Evolutionary conservation across 495 filamentous ascomycete genomes (phyloP).

Genomic region (Stereocaulon alpinum): DNA sequence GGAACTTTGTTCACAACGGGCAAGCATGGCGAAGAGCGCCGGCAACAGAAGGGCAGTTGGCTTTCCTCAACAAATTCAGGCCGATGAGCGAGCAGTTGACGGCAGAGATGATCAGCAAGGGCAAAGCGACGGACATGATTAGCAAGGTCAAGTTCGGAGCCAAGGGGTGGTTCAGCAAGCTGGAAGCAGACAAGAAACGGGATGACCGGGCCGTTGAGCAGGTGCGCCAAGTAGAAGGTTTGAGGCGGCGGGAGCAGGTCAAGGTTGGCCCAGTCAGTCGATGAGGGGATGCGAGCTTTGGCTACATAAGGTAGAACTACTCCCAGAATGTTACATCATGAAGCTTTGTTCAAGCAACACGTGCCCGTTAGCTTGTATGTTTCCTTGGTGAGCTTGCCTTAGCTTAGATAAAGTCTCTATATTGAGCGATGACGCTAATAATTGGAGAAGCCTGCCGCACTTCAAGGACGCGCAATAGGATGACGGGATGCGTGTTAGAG

Average conservation of each 20-base stretch:
- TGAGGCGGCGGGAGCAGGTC: conserved; percentile 43
- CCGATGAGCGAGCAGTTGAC: conserved; percentile 44
- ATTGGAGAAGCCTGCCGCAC: background rate
- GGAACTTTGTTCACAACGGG: conserved; percentile 15
- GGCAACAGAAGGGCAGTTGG: conserved; percentile 59
- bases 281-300: background rate
- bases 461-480: background rate
- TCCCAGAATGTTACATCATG: no score
- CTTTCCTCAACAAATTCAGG: conserved; percentile 59
- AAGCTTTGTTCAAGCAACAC: background rate
- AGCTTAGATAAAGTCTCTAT: background rate
- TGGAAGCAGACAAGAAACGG: conserved; percentile 40
- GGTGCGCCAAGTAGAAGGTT: conserved; percentile 31
- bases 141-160: conserved; percentile 81
- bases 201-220: conserved; percentile 28
- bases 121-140: conserved; percentile 83
- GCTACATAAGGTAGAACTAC: no score
- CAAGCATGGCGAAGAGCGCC: conserved; percentile 57
- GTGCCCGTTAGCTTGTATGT: background rate
- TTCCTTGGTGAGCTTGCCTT: background rate
- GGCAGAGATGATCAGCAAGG: conserved; percentile 56
- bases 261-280: conserved; percentile 52
- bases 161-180: conserved; percentile 50
- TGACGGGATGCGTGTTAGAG: background rate
- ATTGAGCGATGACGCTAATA: background rate